These are phyloP conservation scores for Beauveria bassiana DNA, from an alignment of 2,329 filamentous ascomycete genomes.

Conservation along the genomic window DNA sequence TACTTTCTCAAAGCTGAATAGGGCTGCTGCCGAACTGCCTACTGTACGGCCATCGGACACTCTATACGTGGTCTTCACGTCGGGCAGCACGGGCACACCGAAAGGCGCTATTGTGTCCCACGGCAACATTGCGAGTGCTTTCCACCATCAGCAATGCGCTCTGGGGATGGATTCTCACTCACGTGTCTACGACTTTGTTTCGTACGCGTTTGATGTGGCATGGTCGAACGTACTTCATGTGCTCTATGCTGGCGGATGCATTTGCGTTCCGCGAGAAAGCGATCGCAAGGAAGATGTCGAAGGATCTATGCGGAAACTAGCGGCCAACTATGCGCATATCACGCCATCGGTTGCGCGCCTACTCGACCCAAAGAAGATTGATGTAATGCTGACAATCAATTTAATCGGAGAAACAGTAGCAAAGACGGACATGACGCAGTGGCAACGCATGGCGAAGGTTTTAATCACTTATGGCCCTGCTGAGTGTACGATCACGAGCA, in stretches of 20 bases:
- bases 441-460: no score
- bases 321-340: not conserved
- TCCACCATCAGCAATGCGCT: slow-evolving; percentile 13
- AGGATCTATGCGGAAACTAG: not conserved
- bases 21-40: not conserved
- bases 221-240: slow-evolving; percentile 18
- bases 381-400: no score
- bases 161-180: slow-evolving; percentile 14
- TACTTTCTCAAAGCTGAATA: not conserved
- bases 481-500: not conserved
- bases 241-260: slow-evolving; percentile 12
- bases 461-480: not conserved
- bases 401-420: no score
- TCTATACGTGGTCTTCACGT: slow-evolving; percentile 17
- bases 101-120: slow-evolving; percentile 19
- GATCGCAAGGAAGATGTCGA: not conserved
- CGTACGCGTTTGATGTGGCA: slow-evolving; percentile 13
- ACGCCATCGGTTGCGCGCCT: not conserved
- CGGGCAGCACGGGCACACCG: slow-evolving; percentile 13
- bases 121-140: slow-evolving; percentile 13
- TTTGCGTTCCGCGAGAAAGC: slow-evolving; percentile 6
- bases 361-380: no score
- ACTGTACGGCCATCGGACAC: not conserved
- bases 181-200: slow-evolving; percentile 13
- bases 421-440: no score